Evolutionary conservation across 164 flowering plant species (phyloP).

Genomic region (Berberis vulgaris): DNA sequence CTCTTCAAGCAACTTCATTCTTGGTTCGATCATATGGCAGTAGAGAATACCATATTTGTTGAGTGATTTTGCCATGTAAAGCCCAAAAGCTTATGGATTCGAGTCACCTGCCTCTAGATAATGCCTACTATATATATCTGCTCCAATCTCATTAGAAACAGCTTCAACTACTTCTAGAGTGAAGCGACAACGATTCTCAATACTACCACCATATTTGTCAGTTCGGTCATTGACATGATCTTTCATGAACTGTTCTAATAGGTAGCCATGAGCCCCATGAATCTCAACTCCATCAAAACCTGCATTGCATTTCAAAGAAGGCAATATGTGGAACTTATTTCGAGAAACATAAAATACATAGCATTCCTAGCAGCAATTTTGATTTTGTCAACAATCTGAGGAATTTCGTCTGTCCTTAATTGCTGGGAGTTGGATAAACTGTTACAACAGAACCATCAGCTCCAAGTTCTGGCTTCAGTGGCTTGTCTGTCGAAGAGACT

Average conservation of each 20-base stretch:
- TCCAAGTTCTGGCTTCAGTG: too few relatives aligned
- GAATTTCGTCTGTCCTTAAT: too few relatives aligned
- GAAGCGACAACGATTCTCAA: slow-evolving; percentile 49
- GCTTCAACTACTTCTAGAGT: slow-evolving; percentile 48
- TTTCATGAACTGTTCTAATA: slow-evolving; percentile 59
- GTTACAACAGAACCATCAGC: too few relatives aligned
- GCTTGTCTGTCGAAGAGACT: too few relatives aligned
- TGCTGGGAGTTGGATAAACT: too few relatives aligned
- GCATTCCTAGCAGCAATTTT: too few relatives aligned
- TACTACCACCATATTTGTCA: slow-evolving; percentile 49
- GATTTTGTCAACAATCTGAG: too few relatives aligned
- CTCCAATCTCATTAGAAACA: slow-evolving; percentile 43
- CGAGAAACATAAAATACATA: too few relatives aligned
- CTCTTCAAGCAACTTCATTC: slow-evolving; percentile 26
- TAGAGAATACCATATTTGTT: slow-evolving; percentile 36
- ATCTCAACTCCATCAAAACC: slow-evolving; percentile 66
- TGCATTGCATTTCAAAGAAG: background rate
- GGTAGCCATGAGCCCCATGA: slow-evolving; percentile 47
- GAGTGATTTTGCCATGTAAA: slow-evolving; percentile 35
- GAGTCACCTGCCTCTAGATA: slow-evolving; percentile 41
- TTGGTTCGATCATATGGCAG: slow-evolving; percentile 49
- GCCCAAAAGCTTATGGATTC: slow-evolving; percentile 39
- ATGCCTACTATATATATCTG: slow-evolving; percentile 40
- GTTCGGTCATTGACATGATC: slow-evolving; percentile 50
- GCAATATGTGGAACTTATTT: too few relatives aligned